A percentile compares a stretch with the other conserved stretches of the same genome.
phyloP scores from a whole-genome alignment of 192 early-diverging fungal genomes.

The Podila horticola region DNA sequence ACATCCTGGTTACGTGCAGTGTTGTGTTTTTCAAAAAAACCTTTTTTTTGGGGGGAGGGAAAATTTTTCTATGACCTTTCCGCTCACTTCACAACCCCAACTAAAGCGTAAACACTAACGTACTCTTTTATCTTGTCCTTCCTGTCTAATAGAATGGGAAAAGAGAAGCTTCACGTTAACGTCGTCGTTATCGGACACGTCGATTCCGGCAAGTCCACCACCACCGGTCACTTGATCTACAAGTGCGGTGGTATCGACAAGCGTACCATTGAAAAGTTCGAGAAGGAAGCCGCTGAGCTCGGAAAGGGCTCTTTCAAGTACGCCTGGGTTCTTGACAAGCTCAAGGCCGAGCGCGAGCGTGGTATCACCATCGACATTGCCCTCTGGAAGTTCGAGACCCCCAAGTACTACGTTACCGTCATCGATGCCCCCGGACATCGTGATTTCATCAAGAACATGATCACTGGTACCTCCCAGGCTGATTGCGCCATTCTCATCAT shows the following conservation, averaged over 20 bases:
- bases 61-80: neutral
- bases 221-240: conserved; percentile 99
- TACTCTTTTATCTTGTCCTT: neutral
- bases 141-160: conserved; percentile 46
- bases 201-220: conserved; percentile 99
- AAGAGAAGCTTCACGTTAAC: conserved; percentile 91
- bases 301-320: conserved; percentile 99
- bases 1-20: neutral
- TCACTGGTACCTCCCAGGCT: conserved; percentile 98
- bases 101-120: neutral
- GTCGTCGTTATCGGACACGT: conserved; percentile 98
- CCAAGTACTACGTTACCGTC: conserved; percentile 97
- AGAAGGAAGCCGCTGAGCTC: conserved; percentile 98
- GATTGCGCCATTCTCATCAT: conserved; percentile 98
- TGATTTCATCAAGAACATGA: conserved; percentile 99
- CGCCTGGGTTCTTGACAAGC: conserved; percentile 99
- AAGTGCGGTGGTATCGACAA: conserved; percentile 99
- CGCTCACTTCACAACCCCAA: neutral
- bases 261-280: conserved; percentile 99
- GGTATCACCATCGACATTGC: conserved; percentile 99
- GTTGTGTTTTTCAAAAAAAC: neutral
- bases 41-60: neutral
- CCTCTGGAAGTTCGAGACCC: conserved; percentile 97
- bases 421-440: conserved; percentile 99
- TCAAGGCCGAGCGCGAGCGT: conserved; percentile 99